Evolutionary conservation across 2,329 filamentous ascomycete species (phyloP).

Genomic region (Zasmidium citrigriseum): DNA sequence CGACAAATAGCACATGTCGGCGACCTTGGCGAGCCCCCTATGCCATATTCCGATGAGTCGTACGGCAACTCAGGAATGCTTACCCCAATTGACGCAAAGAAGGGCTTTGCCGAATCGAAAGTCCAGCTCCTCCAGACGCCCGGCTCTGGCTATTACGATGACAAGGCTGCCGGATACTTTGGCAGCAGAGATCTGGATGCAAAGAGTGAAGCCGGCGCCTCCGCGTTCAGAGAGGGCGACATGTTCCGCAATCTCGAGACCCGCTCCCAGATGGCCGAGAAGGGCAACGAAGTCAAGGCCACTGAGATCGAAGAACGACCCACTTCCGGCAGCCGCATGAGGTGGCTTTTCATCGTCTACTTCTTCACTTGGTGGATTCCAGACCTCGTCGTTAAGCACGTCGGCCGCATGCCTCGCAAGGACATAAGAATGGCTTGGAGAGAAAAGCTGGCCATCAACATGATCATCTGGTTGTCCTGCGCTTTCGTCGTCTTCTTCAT

Average conservation of each 20-base stretch:
- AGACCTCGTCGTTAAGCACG: conserved; percentile 72
- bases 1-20: conserved; percentile 78
- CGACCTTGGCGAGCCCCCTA: conserved; percentile 59
- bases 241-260: conserved; percentile 99
- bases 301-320: conserved; percentile 85
- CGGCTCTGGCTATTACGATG: conserved; percentile 63
- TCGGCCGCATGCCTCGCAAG: conserved; percentile 87
- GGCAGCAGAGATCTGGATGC: conserved; percentile 75
- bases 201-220: conserved; percentile 87
- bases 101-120: conserved; percentile 61
- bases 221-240: conserved; percentile 87
- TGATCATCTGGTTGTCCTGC: conserved; percentile 92
- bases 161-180: conserved; percentile 83
- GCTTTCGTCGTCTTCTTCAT: conserved; percentile 82
- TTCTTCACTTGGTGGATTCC: conserved; percentile 84
- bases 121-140: conserved; percentile 56
- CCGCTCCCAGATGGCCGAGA: conserved; percentile 90
- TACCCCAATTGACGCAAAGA: conserved; percentile 54
- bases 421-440: conserved; percentile 93
- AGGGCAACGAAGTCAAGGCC: conserved; percentile 86
- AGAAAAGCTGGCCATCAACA: conserved; percentile 96
- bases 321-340: conserved; percentile 77
- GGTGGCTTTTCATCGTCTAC: conserved; percentile 86
- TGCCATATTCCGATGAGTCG: conserved; percentile 59
- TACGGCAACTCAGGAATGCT: conserved; percentile 60